Conservation (phyloP, 768 basidiomycete species). For the Podaxis mareebaensis region DNA sequence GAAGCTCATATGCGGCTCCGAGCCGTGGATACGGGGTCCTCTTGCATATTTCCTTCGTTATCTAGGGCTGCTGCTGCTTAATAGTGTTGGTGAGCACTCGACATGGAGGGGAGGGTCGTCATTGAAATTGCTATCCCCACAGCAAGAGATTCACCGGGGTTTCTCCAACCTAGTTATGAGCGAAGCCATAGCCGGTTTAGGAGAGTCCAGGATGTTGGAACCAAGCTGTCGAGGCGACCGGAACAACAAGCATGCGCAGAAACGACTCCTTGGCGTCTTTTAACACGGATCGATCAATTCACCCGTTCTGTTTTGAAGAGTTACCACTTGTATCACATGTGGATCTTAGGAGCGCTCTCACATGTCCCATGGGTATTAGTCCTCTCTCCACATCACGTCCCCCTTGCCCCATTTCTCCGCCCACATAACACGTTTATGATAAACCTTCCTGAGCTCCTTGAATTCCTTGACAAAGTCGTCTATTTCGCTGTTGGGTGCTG, state of each 20-base stretch:
- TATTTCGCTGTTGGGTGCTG: constrained; percentile 54
- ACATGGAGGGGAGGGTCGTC: background rate
- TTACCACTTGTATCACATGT: background rate
- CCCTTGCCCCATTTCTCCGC: constrained; percentile 83
- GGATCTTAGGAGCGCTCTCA: background rate
- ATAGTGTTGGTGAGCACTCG: background rate
- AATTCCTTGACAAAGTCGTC: constrained; percentile 90
- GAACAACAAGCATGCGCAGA: background rate
- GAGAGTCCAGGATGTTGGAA: background rate
- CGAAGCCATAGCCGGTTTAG: background rate
- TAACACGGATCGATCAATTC: background rate
- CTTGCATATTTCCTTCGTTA: background rate
- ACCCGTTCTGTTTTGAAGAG: background rate
- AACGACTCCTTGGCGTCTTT: background rate
- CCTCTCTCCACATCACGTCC: constrained; percentile 84
- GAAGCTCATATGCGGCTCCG: too few species aligned
- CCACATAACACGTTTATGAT: constrained; percentile 93
- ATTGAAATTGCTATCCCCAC: background rate
- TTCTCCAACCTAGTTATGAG: background rate
- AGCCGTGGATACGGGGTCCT: background rate
- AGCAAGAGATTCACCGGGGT: background rate
- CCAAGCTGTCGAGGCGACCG: background rate
- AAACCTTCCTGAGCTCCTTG: constrained; percentile 83
- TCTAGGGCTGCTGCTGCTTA: background rate
- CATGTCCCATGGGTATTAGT: constrained; percentile 31